phyloP scores from a whole-genome alignment of 345 rosid species.

The Citrus mangshanensis region DNA sequence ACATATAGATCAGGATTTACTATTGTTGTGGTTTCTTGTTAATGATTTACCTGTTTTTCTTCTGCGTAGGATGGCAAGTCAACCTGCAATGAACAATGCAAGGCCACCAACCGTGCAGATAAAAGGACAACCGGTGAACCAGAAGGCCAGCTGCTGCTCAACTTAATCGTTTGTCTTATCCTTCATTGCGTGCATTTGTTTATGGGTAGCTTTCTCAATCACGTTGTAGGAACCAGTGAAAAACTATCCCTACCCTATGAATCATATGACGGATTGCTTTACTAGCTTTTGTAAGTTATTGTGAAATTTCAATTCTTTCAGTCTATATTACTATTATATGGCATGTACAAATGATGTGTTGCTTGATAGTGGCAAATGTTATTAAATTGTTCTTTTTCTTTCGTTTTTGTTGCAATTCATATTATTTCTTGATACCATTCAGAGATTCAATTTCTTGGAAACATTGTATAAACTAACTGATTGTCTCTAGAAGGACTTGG shows the following conservation, averaged over 20 bases:
- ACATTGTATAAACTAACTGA: no score
- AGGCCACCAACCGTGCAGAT: conserved; percentile 47
- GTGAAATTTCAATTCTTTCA: conserved; percentile 18
- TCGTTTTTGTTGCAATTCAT: neutral
- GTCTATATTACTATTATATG: conserved; percentile 4
- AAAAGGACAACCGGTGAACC: conserved; percentile 54
- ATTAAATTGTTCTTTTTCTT: neutral
- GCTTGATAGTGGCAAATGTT: conserved; percentile 7
- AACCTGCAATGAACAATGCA: conserved; percentile 35
- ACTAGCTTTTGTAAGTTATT: conserved; percentile 6
- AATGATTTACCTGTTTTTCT: neutral
- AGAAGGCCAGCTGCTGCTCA: conserved; percentile 50
- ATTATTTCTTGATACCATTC: neutral
- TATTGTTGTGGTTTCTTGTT: neutral
- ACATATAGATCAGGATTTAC: neutral
- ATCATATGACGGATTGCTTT: neutral
- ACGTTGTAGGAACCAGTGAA: neutral
- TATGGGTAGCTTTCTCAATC: conserved; percentile 2
- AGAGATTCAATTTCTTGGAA: no score
- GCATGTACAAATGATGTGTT: conserved; percentile 15
- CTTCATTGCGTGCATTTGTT: neutral
- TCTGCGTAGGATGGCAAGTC: conserved; percentile 46
- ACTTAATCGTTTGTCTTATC: conserved; percentile 19
- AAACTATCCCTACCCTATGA: conserved; percentile 7
- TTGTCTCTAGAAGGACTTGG: no score